These are phyloP conservation scores for Geranomyces michiganensis DNA, from an alignment of 192 early-diverging fungal species.

Conservation along the genomic window DNA sequence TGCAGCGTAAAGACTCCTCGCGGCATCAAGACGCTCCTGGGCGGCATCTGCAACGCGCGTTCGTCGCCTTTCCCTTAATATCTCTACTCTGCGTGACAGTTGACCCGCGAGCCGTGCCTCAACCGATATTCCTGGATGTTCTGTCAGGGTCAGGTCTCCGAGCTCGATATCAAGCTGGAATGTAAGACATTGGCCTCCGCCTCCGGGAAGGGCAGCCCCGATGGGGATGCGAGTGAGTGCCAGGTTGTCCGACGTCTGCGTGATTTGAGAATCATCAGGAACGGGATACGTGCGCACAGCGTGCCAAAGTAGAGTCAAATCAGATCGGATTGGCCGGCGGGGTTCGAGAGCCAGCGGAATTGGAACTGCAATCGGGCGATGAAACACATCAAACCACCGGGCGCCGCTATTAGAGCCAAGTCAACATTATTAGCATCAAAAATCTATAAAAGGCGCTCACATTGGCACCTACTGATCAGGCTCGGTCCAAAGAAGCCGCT, in stretches of 20 bases:
- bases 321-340: conserved; percentile 2
- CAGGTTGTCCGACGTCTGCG: conserved; percentile 10
- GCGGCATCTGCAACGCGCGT: neutral
- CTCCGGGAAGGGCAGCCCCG: conserved; percentile 6
- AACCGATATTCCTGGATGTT: conserved; percentile 55
- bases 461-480: conserved; percentile 10
- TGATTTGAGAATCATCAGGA: neutral
- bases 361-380: neutral
- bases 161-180: conserved; percentile 33
- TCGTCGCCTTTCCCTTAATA: conserved; percentile 35
- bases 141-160: conserved; percentile 28
- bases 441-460: too few species aligned
- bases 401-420: neutral
- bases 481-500: conserved; percentile 3
- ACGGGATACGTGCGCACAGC: conserved; percentile 7
- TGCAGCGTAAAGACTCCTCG: conserved; percentile 37
- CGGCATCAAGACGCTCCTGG: conserved; percentile 16
- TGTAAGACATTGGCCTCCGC: conserved; percentile 13
- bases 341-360: conserved; percentile 9
- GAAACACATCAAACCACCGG: conserved; percentile 13
- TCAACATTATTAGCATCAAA: neutral
- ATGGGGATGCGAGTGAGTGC: conserved; percentile 18
- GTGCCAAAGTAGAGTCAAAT: conserved; percentile 5
- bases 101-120: conserved; percentile 46
- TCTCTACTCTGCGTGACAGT: conserved; percentile 40